Evolutionary conservation across 106 monocot species (phyloP).

Genomic region (Gastrodia elata): DNA sequence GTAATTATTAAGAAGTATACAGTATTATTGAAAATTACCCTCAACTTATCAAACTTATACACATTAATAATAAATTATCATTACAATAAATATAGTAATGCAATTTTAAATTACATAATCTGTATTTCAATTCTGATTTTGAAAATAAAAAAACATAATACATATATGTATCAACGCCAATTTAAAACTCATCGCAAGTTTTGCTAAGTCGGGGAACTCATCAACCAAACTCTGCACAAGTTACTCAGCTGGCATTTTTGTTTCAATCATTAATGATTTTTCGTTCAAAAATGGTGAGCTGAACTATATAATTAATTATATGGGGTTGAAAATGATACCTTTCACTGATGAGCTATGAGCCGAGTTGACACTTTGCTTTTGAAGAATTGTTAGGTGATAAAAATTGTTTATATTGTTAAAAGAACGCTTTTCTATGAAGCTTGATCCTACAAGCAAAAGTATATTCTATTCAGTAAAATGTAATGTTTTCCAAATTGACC

Average conservation of each 20-base stretch:
- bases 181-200: too few species aligned
- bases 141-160: too few species aligned
- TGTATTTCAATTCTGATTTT: too few species aligned
- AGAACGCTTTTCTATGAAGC: constrained; percentile 14
- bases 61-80: too few species aligned
- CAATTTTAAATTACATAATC: too few species aligned
- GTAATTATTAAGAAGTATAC: too few species aligned
- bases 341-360: constrained; percentile 94
- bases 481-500: not conserved
- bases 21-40: too few species aligned
- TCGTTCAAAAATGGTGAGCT: not conserved
- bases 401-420: constrained; percentile 4
- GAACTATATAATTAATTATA: not conserved
- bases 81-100: too few species aligned
- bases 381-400: constrained; percentile 23
- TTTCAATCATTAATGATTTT: not conserved
- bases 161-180: too few species aligned
- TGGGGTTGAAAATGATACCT: constrained; percentile 27
- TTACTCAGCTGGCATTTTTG: not conserved
- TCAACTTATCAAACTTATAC: too few species aligned
- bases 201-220: too few species aligned
- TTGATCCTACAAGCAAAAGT: constrained; percentile 15
- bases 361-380: constrained; percentile 37
- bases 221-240: not conserved
- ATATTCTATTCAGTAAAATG: not conserved